phyloP scores from a whole-genome alignment of 1,284 basidiomycete species.

The Trametes pubescens region DNA sequence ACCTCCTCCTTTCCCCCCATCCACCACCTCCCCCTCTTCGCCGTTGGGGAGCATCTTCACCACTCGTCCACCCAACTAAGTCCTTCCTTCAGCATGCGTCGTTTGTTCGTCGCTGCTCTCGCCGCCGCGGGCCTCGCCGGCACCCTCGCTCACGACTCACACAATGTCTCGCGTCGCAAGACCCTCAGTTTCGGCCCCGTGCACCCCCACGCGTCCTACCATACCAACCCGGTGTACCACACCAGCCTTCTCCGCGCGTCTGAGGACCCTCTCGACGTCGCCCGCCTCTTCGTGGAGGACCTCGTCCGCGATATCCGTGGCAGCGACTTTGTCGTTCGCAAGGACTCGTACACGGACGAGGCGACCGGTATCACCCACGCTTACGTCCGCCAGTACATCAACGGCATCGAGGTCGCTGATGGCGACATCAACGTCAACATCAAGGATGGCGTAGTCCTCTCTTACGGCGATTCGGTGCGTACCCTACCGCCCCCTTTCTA shows the following conservation, averaged over 20 bases:
- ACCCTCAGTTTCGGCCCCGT: slow-evolving; percentile 82
- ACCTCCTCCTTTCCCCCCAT: slow-evolving; percentile 26
- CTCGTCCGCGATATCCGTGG: slow-evolving; percentile 51
- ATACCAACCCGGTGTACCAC: slow-evolving; percentile 57
- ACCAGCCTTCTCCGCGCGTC: slow-evolving; percentile 47
- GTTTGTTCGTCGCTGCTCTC: slow-evolving; percentile 46
- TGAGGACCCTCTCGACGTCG: slow-evolving; percentile 65
- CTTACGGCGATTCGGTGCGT: slow-evolving; percentile 83
- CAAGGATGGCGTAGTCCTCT: slow-evolving; percentile 81
- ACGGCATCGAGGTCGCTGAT: slow-evolving; percentile 87
- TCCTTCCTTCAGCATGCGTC: slow-evolving; percentile 38
- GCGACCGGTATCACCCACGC: slow-evolving; percentile 87
- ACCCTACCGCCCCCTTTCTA: not conserved
- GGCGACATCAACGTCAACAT: slow-evolving; percentile 93
- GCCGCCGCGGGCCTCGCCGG: slow-evolving; percentile 44
- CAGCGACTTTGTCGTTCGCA: slow-evolving; percentile 65
- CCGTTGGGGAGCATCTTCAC: slow-evolving; percentile 32
- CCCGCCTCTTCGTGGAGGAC: slow-evolving; percentile 64
- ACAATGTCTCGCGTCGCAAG: slow-evolving; percentile 63
- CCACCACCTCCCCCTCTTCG: slow-evolving; percentile 37
- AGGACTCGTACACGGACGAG: slow-evolving; percentile 88
- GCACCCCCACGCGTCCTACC: slow-evolving; percentile 76
- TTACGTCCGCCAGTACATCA: slow-evolving; percentile 82
- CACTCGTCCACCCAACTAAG: slow-evolving; percentile 9
- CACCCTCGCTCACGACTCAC: slow-evolving; percentile 38